These are phyloP conservation scores for Gloeophyllum trabeum DNA, from an alignment of 768 basidiomycete species.

Conservation along the genomic window DNA sequence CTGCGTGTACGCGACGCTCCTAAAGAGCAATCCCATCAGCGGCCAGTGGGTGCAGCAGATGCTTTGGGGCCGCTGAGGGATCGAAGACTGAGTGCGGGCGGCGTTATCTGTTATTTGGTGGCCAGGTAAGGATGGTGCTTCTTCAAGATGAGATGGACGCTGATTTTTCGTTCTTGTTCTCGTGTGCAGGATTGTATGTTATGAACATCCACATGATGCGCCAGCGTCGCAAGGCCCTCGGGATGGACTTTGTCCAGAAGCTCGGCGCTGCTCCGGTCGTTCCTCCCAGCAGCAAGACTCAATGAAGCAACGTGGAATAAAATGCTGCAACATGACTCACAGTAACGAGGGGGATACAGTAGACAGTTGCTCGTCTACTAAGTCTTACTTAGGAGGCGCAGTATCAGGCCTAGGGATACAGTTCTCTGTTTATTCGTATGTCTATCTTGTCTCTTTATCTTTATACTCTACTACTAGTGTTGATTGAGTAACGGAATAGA, in stretches of 20 bases:
- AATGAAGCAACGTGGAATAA: neutral
- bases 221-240: slow-evolving; percentile 43
- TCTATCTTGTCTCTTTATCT: too few relatives aligned
- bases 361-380: too few relatives aligned
- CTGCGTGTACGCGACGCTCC: slow-evolving; percentile 70
- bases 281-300: neutral
- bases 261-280: too few relatives aligned
- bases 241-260: slow-evolving; percentile 23
- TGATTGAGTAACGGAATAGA: too few relatives aligned
- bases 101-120: slow-evolving; percentile 75
- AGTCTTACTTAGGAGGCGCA: too few relatives aligned
- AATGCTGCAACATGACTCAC: neutral
- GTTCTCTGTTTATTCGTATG: too few relatives aligned
- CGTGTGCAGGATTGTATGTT: slow-evolving; percentile 36
- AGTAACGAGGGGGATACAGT: too few relatives aligned
- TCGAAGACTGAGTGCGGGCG: slow-evolving; percentile 45
- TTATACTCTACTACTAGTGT: too few relatives aligned
- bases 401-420: too few relatives aligned
- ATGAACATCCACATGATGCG: slow-evolving; percentile 51
- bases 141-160: too few relatives aligned
- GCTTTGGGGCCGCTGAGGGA: slow-evolving; percentile 33
- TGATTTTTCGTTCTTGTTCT: neutral
- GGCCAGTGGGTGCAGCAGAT: slow-evolving; percentile 28
- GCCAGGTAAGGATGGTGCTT: slow-evolving; percentile 81
- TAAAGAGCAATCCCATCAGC: slow-evolving; percentile 29